Evolutionary conservation across 2,329 filamentous ascomycete species (phyloP), one percentile per base, ranked within the genome.

Genomic region (Phialocephala subalpina): DNA sequence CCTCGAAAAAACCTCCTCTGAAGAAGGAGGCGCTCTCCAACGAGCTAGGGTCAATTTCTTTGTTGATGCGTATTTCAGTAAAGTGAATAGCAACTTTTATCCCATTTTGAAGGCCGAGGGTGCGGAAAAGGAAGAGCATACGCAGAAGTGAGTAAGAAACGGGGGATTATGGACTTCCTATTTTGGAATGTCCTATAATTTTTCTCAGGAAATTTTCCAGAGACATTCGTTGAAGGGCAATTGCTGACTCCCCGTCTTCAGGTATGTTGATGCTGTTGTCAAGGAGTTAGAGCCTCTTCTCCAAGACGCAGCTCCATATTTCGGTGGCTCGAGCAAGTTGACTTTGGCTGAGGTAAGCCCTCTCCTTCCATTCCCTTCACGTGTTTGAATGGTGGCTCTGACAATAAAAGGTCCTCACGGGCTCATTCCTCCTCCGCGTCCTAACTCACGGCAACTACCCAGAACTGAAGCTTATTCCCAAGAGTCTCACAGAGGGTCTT

Each of bases 261-360:
- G 84, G 9, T 79, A 87, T n/a, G 80, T 90, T 2, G 82, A 81
- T 1, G 81, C 81, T 1, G 78, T 92, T 1, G 81, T 83, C 61
- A 92, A 90, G 79, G 91, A 95, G 73, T 80, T 96, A 63, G 92
- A 94, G 78, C 91, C 91, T 0, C 78, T 93, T 42, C 80, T 97
- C 29, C 74, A 76, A 2, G 80, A 83, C 61, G 83, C 83, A 0
- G 79, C 76, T 1, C 89, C 89, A 0, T 92, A 88, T 77, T 92
- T 91, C 75, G 87, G 86, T 1, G 90, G 89, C 0, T 87, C 84
- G 60, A 80, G 85, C 22, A 87, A 80, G 74, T 75, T 94, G 47
- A 95, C 92, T 0, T 78, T 94, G 40, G 92, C 89, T 12, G 93
- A 96, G 86, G 92, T 92, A 78, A 67, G 79, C 68, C 29, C 20